phyloP scores from a whole-genome alignment of 768 basidiomycete species.

The Lyophyllum semitale region DNA sequence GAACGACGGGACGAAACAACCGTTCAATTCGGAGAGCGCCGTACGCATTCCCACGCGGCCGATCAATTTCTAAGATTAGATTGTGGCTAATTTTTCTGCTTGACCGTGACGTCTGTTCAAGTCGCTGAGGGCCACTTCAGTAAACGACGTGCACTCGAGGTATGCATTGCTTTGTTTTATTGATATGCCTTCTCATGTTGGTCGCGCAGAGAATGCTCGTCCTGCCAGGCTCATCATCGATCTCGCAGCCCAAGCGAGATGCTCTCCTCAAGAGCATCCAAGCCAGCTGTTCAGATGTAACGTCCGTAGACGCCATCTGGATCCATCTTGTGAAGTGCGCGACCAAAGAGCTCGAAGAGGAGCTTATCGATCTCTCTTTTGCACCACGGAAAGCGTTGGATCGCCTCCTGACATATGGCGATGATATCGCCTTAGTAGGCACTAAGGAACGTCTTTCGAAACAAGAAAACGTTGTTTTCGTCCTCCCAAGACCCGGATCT shows the following conservation, averaged over 20 bases:
- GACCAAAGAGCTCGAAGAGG: slow-evolving; percentile 42
- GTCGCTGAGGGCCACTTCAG: neutral
- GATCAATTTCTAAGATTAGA: slow-evolving; percentile 16
- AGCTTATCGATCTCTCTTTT: slow-evolving; percentile 48
- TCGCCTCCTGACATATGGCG: slow-evolving; percentile 83
- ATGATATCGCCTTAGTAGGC: slow-evolving; percentile 55
- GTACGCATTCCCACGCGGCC: neutral
- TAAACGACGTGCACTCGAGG: neutral
- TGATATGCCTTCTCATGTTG: neutral
- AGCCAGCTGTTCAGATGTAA: slow-evolving; percentile 48
- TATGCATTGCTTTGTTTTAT: neutral
- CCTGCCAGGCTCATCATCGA: slow-evolving; percentile 73
- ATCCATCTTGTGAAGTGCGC: slow-evolving; percentile 80
- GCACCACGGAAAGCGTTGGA: slow-evolving; percentile 55
- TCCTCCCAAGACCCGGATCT: slow-evolving; percentile 84
- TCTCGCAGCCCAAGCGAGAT: slow-evolving; percentile 72
- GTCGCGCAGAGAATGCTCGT: slow-evolving; percentile 61
- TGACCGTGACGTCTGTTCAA: neutral
- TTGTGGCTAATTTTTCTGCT: slow-evolving; percentile 11
- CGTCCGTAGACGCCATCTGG: slow-evolving; percentile 80
- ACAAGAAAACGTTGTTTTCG: slow-evolving; percentile 56
- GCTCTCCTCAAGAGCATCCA: slow-evolving; percentile 65
- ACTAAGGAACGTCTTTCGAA: slow-evolving; percentile 40
- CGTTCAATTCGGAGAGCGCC: too few relatives aligned
- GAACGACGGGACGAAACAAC: too few relatives aligned